Base-by-base conservation (phyloP, 2,329 filamentous ascomycete species). In the Bipolaris victoriae region DNA sequence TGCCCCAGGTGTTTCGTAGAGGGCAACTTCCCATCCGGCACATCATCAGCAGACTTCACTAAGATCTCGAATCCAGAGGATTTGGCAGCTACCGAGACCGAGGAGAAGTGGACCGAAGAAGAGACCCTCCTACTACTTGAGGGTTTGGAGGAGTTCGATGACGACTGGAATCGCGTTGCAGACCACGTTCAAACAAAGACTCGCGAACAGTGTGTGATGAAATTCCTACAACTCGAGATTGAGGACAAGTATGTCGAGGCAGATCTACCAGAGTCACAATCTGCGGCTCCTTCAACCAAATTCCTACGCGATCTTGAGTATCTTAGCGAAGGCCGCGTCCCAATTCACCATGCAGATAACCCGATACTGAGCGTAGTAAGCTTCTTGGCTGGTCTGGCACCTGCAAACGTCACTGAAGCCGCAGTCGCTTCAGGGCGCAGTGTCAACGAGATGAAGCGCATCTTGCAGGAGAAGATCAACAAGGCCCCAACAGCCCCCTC, bases 191-290 rank as follows among this genome's bases (percentile, higher is more conserved):
- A 90, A 47, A 96, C 92, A 2, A 88, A 94, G 58, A 97, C 92
- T 1, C 86, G 92, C 51, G 96, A 99, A 76, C 94, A 99, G 79
- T 99, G 95, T 75, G 94, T 98, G 15, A 84, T 98, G 68, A 95
- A 97, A 75, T 99, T 99, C 81, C 78, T 99, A 63, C 92, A 97
- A 73, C 83, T 99, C 35, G 94, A 97, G 66, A 99, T 99, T 61
- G 95, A 98, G 76, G 94, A 97, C 80, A 96, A 96, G 76, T 99
- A 97, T 72, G 82, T 97, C 9, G 93, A 98, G 69, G 87, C 91
- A 7, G 88, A 94, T 69, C 85, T 87, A 7, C 80, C 90, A 53
- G 65, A 70, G 39, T 58, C 64, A 31, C 67, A 70, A 29, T 58
- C 67, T 4, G 65, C 59, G 82, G 86, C 54, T 81, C 90, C 71